Percentiles rank a stretch among this genome's conserved stretches.
phyloP scores from a whole-genome alignment of 768 basidiomycete species.

The Leccinum subtestaceum region DNA sequence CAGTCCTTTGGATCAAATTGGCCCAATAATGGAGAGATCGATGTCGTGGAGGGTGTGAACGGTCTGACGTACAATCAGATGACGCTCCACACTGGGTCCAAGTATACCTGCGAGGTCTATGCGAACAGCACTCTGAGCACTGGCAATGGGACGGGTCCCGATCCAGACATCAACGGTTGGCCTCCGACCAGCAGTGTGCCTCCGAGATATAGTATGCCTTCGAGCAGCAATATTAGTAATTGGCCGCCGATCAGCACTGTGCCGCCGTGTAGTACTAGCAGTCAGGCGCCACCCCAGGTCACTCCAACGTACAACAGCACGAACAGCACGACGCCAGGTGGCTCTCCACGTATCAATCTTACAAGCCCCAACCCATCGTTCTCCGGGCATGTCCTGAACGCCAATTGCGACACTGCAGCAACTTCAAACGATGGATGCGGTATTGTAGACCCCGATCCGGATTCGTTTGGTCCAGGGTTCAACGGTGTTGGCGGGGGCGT shows the following conservation, averaged over 20 bases:
- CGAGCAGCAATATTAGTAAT: too few relatives aligned
- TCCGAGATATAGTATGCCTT: too few relatives aligned
- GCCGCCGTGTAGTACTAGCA: background rate
- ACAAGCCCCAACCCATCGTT: constrained; percentile 1
- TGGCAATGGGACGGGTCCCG: background rate
- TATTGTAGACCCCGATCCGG: constrained; percentile 37
- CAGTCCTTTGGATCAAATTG: constrained; percentile 50
- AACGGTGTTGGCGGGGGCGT: constrained; percentile 46
- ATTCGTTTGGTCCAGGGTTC: constrained; percentile 40
- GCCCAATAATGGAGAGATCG: constrained; percentile 61
- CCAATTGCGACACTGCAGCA: constrained; percentile 40
- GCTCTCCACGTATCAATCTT: background rate
- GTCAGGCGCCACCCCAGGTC: background rate
- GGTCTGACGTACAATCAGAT: constrained; percentile 55
- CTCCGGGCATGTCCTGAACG: constrained; percentile 21
- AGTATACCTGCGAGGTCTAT: constrained; percentile 31
- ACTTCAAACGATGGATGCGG: constrained; percentile 48
- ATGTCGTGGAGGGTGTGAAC: constrained; percentile 73
- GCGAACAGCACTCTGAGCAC: background rate
- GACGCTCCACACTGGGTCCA: constrained; percentile 57
- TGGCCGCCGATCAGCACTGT: background rate
- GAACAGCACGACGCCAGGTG: background rate
- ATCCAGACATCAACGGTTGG: background rate
- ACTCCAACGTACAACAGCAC: background rate
- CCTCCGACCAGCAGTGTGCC: background rate